Evolutionary conservation across 176 grass and related monocot species (phyloP), one percentile per base, ranked within the genome.

Genomic region (Musa itinerans): DNA sequence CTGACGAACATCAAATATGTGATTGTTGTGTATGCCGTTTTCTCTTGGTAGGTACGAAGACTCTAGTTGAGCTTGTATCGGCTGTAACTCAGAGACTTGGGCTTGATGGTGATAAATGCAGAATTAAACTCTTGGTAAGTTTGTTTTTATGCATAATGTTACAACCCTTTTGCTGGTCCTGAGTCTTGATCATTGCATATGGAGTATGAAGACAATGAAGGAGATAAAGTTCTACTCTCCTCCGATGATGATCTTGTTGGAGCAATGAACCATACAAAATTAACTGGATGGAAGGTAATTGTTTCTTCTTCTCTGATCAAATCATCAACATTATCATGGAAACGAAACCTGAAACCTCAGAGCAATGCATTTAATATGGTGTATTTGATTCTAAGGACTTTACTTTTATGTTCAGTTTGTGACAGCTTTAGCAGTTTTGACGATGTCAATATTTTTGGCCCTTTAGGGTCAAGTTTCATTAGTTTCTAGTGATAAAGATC

Each of bases 201-300:
- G 59, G 27, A 96, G 93, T 96, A 96, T 53, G 89, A 96, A 72
- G 93, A 96, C 75, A 89, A 90, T 69, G 93, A 92, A 86, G 90
- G 93, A 3, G 93, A 97, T 51, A 81, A 67, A 58, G 93, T 93
- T 23, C 81, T 97, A 22, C 82, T 97, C 63, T 84, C 87, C 61
- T 80, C 90, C 8, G 93, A 92, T 70, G 62, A 52, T 27, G 93
- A 97, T 83, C 85, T 97, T 83, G 53, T 72, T 53, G 81, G 81
- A 79, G 93, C 93, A 5, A 79, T 97, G 56, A 83, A 87, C 24
- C 78, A 85, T 83, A 87, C 83, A 53, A 92, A 87, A 78, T 90
- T 82, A 72, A 81, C 81, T 2, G 93, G 93, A 19, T 56, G 81
- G 71, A 97, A 97, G 93, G 90, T 96, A 54, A 78, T 54, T 49